Conservation (phyloP, 2,329 filamentous ascomycete species). For the Penicillium sp. region DNA sequence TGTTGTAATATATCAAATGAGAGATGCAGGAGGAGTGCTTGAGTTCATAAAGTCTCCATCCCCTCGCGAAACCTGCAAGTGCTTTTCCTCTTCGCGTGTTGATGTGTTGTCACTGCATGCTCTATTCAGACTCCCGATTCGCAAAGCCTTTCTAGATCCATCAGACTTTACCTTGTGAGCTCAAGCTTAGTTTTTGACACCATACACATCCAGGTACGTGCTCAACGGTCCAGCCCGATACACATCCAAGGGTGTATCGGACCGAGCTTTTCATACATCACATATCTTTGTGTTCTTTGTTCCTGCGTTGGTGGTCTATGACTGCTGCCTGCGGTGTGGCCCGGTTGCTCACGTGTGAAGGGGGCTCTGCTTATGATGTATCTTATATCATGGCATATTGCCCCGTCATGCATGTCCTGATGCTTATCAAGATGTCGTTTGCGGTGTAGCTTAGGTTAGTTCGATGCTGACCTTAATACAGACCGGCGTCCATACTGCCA, state of each 20-base stretch:
- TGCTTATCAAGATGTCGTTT: background rate
- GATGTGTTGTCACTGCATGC: slow-evolving; percentile 24
- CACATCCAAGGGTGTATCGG: background rate
- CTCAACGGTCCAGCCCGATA: background rate
- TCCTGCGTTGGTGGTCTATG: slow-evolving; percentile 8
- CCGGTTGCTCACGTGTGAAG: background rate
- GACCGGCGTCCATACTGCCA: background rate
- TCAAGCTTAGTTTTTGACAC: slow-evolving; percentile 5
- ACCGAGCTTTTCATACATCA: background rate
- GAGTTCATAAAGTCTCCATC: slow-evolving; percentile 36
- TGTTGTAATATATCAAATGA: slow-evolving; percentile 45
- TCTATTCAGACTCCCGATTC: slow-evolving; percentile 18
- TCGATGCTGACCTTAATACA: background rate
- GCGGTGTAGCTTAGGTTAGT: background rate
- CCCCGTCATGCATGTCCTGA: background rate
- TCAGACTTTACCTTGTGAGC: slow-evolving; percentile 12
- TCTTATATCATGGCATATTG: background rate
- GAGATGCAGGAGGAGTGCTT: slow-evolving; percentile 36
- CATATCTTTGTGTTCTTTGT: background rate
- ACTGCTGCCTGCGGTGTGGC: no score
- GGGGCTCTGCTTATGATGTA: slow-evolving; percentile 7
- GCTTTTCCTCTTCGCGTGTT: slow-evolving; percentile 22
- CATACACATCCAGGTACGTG: slow-evolving; percentile 17
- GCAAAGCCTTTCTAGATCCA: slow-evolving; percentile 14
- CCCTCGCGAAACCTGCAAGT: slow-evolving; percentile 27